A percentile compares a stretch with the other conserved stretches of the same genome.
Evolutionary conservation across 371 early-diverging fungal genomes (phyloP).

Genomic region (Choanephora cucurbitarum): DNA sequence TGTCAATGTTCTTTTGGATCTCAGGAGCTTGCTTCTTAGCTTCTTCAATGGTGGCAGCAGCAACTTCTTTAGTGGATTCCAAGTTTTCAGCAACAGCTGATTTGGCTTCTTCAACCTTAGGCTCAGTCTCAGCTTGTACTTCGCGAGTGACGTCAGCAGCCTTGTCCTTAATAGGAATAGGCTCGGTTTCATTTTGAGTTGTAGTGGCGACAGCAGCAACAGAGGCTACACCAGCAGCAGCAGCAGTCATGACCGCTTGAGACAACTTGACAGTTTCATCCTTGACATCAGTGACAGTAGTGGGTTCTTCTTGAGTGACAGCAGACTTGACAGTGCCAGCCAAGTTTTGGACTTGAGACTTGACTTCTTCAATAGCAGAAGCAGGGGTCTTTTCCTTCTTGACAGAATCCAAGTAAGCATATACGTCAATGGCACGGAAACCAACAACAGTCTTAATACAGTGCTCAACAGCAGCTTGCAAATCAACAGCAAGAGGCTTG

Average conservation of each 20-base stretch:
- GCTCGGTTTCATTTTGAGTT: background rate
- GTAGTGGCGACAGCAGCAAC: slow-evolving; percentile 2
- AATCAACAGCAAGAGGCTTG: slow-evolving; percentile 3
- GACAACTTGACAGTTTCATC: slow-evolving; percentile 9
- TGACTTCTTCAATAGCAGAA: slow-evolving; percentile 10
- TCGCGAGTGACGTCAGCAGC: slow-evolving; percentile 10
- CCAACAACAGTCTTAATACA: background rate
- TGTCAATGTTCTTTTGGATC: slow-evolving; percentile 1
- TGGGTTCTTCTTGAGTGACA: slow-evolving; percentile 2
- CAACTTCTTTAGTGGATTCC: background rate
- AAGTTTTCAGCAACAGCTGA: background rate
- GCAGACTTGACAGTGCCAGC: slow-evolving; percentile 14
- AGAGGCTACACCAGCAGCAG: slow-evolving; percentile 16
- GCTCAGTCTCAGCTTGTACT: background rate
- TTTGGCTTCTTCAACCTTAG: slow-evolving; percentile 10
- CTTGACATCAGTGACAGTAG: slow-evolving; percentile 10
- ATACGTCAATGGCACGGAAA: background rate
- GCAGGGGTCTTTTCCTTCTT: slow-evolving; percentile 1
- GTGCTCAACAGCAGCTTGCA: slow-evolving; percentile 7
- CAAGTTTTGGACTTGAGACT: slow-evolving; percentile 10
- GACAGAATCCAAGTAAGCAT: slow-evolving; percentile 3
- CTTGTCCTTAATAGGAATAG: background rate
- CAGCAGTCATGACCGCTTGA: slow-evolving; percentile 15
- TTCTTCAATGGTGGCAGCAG: slow-evolving; percentile 8
- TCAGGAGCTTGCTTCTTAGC: background rate